Conservation (phyloP, 2,329 filamentous ascomycete species). For the Trichophyton rubrum region DNA sequence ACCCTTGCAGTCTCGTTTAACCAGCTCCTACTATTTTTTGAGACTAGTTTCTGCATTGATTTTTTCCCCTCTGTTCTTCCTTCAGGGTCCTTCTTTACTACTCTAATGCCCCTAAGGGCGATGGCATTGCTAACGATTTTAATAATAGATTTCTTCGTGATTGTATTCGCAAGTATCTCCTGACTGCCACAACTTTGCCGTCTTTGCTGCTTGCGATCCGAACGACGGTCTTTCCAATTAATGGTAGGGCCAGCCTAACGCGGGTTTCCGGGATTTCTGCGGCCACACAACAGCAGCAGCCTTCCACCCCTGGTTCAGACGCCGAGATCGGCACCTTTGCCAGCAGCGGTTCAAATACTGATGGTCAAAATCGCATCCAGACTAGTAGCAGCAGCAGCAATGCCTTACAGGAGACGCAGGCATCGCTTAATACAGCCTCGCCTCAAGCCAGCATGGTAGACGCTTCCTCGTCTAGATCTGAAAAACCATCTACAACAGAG, state of each 20-base stretch:
- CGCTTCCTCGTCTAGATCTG: conserved; percentile 9
- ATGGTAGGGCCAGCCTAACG: conserved; percentile 8
- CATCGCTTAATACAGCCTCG: conserved; percentile 13
- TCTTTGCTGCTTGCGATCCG: conserved; percentile 50
- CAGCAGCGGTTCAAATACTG: conserved; percentile 1
- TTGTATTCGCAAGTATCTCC: conserved; percentile 45
- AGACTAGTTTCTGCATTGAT: neutral
- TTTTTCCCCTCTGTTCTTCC: neutral
- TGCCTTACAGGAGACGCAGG: neutral
- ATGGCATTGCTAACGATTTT: conserved; percentile 6
- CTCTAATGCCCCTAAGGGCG: neutral
- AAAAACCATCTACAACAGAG: conserved; percentile 20
- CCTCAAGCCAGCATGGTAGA: conserved; percentile 4
- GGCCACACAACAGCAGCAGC: neutral
- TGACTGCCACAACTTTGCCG: conserved; percentile 54
- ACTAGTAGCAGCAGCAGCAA: neutral
- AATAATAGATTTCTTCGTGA: conserved; percentile 32
- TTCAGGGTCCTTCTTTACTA: neutral
- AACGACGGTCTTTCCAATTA: conserved; percentile 64
- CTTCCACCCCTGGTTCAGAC: conserved; percentile 8
- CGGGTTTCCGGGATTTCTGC: conserved; percentile 6
- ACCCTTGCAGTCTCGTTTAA: conserved; percentile 3
- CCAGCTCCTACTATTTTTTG: neutral
- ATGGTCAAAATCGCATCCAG: conserved; percentile 3
- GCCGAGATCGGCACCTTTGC: conserved; percentile 15